Evolutionary conservation across 768 basidiomycete species (phyloP).

Genomic region (Amanita rubescens): DNA sequence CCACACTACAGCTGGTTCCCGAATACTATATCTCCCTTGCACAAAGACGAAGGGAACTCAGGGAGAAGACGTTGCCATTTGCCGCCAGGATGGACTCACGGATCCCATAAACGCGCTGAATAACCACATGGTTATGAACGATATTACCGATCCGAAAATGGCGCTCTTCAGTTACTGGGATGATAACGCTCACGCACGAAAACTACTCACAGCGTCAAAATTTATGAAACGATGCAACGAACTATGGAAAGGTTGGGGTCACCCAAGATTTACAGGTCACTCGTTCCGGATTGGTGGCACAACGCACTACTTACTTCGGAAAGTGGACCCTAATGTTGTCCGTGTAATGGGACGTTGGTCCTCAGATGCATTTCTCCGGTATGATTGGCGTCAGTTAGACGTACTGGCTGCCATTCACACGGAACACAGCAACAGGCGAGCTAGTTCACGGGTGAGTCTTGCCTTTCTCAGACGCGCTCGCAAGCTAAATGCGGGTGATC

Average conservation of each 20-base stretch:
- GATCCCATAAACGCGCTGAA: slow-evolving; percentile 16
- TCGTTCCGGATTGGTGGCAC: slow-evolving; percentile 20
- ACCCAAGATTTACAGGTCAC: slow-evolving; percentile 11
- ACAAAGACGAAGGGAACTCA: slow-evolving; percentile 22
- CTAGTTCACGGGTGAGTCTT: neutral
- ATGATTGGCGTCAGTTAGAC: slow-evolving; percentile 18
- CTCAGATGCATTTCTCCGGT: slow-evolving; percentile 16
- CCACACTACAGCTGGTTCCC: neutral
- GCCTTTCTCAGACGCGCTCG: neutral
- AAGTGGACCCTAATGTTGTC: slow-evolving; percentile 20
- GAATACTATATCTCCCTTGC: slow-evolving; percentile 20
- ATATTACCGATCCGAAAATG: neutral
- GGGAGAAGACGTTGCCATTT: slow-evolving; percentile 23
- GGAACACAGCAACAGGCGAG: neutral
- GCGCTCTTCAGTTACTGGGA: slow-evolving; percentile 8
- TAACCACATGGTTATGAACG: slow-evolving; percentile 16
- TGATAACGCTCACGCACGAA: neutral
- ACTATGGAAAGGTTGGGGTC: slow-evolving; percentile 4
- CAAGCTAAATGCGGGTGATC: neutral
- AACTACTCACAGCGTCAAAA: neutral
- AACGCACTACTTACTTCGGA: slow-evolving; percentile 13
- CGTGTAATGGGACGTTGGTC: slow-evolving; percentile 22
- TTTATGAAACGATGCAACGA: slow-evolving; percentile 10
- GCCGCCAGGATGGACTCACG: slow-evolving; percentile 3
- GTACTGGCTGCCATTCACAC: slow-evolving; percentile 7